Conservation (phyloP, 177 flowering plant genomes). For the Vitis hybrid region DNA sequence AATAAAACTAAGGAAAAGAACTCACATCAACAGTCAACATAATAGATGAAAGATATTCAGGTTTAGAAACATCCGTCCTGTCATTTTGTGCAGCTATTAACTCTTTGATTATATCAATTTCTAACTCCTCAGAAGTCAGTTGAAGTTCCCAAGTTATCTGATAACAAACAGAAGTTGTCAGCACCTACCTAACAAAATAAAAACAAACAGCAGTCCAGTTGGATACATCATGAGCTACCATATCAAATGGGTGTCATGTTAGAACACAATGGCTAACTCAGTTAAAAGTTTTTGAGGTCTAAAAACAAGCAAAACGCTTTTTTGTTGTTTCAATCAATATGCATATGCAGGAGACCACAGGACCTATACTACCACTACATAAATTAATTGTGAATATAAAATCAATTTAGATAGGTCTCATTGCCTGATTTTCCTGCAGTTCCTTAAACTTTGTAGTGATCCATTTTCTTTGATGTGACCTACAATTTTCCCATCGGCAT, state of each 20-base stretch:
- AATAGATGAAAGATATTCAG: neutral
- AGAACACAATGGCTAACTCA: neutral
- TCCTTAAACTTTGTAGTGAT: constrained; percentile 23
- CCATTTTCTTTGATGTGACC: constrained; percentile 22
- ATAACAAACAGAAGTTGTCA: neutral
- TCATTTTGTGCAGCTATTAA: constrained; percentile 11
- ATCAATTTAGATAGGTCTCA: neutral
- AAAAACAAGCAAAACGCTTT: neutral
- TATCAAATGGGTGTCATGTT: neutral
- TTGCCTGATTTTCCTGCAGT: constrained; percentile 32
- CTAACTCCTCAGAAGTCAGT: constrained; percentile 21
- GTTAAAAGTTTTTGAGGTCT: neutral
- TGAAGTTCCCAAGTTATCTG: constrained; percentile 36
- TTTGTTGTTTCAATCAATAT: neutral
- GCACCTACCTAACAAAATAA: neutral
- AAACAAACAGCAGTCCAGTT: neutral
- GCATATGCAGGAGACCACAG: neutral
- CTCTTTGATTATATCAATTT: constrained; percentile 27
- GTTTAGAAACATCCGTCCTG: neutral
- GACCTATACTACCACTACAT: neutral
- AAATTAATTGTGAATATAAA: neutral
- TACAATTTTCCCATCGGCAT: constrained; percentile 35
- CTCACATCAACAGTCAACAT: constrained; percentile 4
- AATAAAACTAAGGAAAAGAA: neutral
- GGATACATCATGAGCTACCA: neutral